Base-by-base conservation (phyloP, 2,329 filamentous ascomycete genomes). In the Botryotinia globosa region DNA sequence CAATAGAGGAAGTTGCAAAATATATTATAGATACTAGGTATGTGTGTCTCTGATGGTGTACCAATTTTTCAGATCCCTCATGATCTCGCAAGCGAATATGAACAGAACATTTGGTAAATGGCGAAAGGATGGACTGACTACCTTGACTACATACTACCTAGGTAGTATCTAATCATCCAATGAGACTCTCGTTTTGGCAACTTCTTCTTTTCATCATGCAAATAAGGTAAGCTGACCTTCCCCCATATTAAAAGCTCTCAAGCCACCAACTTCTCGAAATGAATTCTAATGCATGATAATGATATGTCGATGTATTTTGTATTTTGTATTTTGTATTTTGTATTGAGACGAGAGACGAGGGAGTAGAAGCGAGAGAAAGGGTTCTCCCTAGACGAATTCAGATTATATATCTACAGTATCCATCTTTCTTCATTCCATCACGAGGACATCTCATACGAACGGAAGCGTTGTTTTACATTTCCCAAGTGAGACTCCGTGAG, bases 361-460 rank as follows among this genome's bases (percentile, higher is more conserved):
- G 22, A 25, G 29, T 18, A n/a, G 10, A 12, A 34, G 9, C 16
- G 14, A 10, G 22, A 37, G 32, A 16, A n/a, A n/a, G 25, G 37
- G 7, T 61, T 18, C 37, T n/a, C 22, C 32, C 59, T 14, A 32
- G 34, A 14, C 32, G 29, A 32, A 29, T 29, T 25, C 25, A 32
- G 54, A 64, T 39, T 44, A n/a, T 56, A 65, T 56, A 56, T 45
- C 37, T 65, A n/a, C n/a, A n/a, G n/a, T n/a, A 65, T 54, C 37
- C 56, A 65, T 44, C 54, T 65, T 56, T 71, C 69, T 71, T 66
- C 69, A 45, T 66, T 56, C 32, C 22, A 65, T 71, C 69, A 65
- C 45, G n/a, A 51, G 69, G 59, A 56, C 69, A 71, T 65, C 45
- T 32, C 69, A 69, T 45, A 48, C 37, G 37, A 45, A 64, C 61